A percentile compares a stretch with the other conserved stretches of the same genome.
phyloP scores from a whole-genome alignment of 371 early-diverging fungal species.

The Zopfochytrium polystomum region DNA sequence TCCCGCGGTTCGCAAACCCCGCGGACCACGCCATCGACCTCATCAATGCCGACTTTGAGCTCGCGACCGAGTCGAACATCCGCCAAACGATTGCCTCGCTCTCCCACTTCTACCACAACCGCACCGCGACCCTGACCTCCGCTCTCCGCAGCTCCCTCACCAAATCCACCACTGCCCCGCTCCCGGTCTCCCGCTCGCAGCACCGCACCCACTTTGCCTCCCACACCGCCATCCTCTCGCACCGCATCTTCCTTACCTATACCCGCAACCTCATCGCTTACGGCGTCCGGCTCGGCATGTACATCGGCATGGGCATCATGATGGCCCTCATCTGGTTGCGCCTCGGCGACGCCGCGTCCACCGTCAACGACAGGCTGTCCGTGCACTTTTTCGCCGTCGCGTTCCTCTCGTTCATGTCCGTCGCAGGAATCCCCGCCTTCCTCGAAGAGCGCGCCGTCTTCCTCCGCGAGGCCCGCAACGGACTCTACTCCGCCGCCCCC shows the following conservation, averaged over 20 bases:
- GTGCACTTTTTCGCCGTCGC: conserved; percentile 33
- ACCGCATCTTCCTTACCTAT: conserved; percentile 22
- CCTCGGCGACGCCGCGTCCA: conserved; percentile 19
- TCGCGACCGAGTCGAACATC: not conserved
- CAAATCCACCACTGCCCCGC: not conserved
- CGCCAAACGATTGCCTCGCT: no score
- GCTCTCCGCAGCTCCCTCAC: not conserved
- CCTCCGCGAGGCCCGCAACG: conserved; percentile 33
- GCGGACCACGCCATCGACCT: conserved; percentile 40
- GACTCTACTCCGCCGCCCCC: conserved; percentile 25
- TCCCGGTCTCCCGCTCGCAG: conserved; percentile 2
- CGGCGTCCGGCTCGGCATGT: conserved; percentile 35
- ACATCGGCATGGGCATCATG: conserved; percentile 35
- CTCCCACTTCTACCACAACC: not conserved
- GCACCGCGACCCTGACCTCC: not conserved
- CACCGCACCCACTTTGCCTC: conserved; percentile 19
- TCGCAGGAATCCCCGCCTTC: conserved; percentile 41
- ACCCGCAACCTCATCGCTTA: conserved; percentile 26
- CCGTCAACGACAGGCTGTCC: conserved; percentile 26
- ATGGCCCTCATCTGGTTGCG: conserved; percentile 37
- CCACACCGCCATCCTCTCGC: conserved; percentile 24
- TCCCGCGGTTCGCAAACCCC: conserved; percentile 42
- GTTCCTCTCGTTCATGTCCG: conserved; percentile 33
- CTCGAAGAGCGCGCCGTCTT: conserved; percentile 37
- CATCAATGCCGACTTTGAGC: conserved; percentile 23